Base-by-base conservation (phyloP, 345 rosid species). In the Sisymbrium irio region DNA sequence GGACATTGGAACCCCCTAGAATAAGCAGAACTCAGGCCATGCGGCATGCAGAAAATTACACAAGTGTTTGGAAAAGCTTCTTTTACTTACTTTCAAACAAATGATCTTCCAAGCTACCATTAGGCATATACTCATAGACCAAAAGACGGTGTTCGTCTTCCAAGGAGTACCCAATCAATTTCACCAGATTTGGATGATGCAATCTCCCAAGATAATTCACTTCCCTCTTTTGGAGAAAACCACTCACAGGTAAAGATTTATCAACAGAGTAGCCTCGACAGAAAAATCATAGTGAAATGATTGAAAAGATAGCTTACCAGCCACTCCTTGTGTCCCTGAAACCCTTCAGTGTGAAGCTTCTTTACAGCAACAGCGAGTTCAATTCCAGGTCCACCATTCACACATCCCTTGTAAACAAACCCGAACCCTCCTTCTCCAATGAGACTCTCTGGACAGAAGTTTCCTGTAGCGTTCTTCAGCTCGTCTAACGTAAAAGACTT, bases 381-480 rank as follows among this genome's bases (percentile, higher is more conserved):
- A 8, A 19, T 44, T 42, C 88, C 88, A 22, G 84, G 73, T 74
- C 72, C 85, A 57, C 74, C 83, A 74, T 84, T 85, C 65, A 90
- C 57, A 89, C 91, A 93, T 13, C 98, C 97, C 69, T 87, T 89
- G 82, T 83, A 85, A 45, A 93, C 98, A 77, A 55, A 79, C 1
- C 97, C 98, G 67, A 93, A 93, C 17, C 98, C 98, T 61, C 98
- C 98, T 86, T 91, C 92, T 7, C 98, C 98, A 41, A 93, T 71
- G 19, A 89, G 80, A 81, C 82, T 75, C 30, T 86, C 90, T 0
- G 79, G 67, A 62, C 82, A 76, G 77, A 93, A 93, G 76, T 87
- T 87, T 73, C 84, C 77, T 4, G 97, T 86, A 12, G 97, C 92
- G 14, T 47, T 82, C 77, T 69, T 79, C 12, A 92, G 85, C 81